phyloP scores from a whole-genome alignment of 306 rosid genomes.

The Corylus americana region DNA sequence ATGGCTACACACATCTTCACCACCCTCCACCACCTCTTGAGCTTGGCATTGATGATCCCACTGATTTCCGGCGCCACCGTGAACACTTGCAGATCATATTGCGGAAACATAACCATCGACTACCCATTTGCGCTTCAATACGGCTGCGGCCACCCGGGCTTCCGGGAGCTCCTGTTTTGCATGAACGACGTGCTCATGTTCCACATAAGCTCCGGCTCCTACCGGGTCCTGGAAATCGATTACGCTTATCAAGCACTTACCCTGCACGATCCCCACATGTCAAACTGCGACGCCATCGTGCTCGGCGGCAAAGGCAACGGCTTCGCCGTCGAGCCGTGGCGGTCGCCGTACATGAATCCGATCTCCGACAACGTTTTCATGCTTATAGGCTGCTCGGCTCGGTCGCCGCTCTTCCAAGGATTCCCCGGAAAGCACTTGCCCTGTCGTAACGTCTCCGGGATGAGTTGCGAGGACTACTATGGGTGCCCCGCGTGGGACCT shows the following conservation, averaged over 20 bases:
- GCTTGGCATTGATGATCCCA: slow-evolving; percentile 24
- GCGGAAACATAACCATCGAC: slow-evolving; percentile 88
- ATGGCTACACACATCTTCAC: slow-evolving; percentile 40
- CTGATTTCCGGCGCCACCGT: slow-evolving; percentile 9
- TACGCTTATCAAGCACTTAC: slow-evolving; percentile 87
- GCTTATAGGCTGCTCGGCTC: slow-evolving; percentile 87
- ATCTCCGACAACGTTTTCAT: slow-evolving; percentile 80
- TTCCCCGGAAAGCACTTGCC: slow-evolving; percentile 88
- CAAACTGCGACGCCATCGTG: slow-evolving; percentile 69
- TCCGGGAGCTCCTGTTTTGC: slow-evolving; percentile 83
- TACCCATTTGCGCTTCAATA: slow-evolving; percentile 77
- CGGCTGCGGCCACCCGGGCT: slow-evolving; percentile 98
- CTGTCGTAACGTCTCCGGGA: slow-evolving; percentile 82
- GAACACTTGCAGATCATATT: slow-evolving; percentile 71
- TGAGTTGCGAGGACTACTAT: slow-evolving; percentile 90
- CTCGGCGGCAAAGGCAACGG: slow-evolving; percentile 78
- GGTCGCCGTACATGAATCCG: slow-evolving; percentile 73
- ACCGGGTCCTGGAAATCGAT: slow-evolving; percentile 83
- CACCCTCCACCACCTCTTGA: slow-evolving; percentile 34
- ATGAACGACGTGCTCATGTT: slow-evolving; percentile 88
- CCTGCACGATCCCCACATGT: slow-evolving; percentile 91
- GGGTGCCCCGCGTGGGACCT: slow-evolving; percentile 84
- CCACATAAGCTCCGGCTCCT: slow-evolving; percentile 85
- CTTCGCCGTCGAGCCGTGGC: slow-evolving; percentile 76
- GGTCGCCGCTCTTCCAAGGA: slow-evolving; percentile 87